phyloP scores from a whole-genome alignment of 148 eudicot species.

The Diospyros kaki region DNA sequence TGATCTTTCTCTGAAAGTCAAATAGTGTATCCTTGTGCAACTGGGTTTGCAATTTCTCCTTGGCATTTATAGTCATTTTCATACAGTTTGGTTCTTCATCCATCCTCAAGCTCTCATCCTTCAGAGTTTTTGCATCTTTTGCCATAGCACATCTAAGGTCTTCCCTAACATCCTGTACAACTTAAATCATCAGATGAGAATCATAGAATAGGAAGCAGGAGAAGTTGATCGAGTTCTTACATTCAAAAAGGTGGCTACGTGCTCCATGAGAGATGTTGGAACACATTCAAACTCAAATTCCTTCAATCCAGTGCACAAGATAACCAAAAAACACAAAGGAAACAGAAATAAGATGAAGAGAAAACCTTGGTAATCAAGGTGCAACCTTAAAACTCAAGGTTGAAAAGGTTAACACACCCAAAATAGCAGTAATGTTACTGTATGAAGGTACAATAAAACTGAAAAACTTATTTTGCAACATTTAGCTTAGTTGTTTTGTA shows the following conservation, averaged over 20 bases:
- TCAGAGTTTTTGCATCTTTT: slow-evolving; percentile 71
- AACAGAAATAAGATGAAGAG: neutral
- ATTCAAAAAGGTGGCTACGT: slow-evolving; percentile 66
- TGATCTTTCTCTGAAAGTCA: slow-evolving; percentile 83
- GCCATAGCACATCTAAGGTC: slow-evolving; percentile 95
- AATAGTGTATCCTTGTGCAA: slow-evolving; percentile 31
- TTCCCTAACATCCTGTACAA: slow-evolving; percentile 74
- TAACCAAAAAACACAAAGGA: neutral
- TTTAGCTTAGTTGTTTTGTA: no score
- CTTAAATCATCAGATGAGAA: slow-evolving; percentile 24
- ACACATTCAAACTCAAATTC: slow-evolving; percentile 83
- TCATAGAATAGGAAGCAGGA: slow-evolving; percentile 17
- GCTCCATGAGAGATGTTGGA: slow-evolving; percentile 81
- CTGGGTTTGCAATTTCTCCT: slow-evolving; percentile 27
- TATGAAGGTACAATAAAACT: no score
- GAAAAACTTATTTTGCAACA: no score
- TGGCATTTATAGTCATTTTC: slow-evolving; percentile 20
- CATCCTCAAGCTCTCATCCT: slow-evolving; percentile 62
- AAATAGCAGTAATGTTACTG: no score
- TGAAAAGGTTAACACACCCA: no score
- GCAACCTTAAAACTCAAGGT: no score
- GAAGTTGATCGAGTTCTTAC: slow-evolving; percentile 44
- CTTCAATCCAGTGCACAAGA: slow-evolving; percentile 12
- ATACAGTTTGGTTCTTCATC: slow-evolving; percentile 22
- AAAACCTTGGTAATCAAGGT: slow-evolving; percentile 10